phyloP scores from a whole-genome alignment of 2,329 filamentous ascomycete genomes.

The Colletotrichum somersetense region DNA sequence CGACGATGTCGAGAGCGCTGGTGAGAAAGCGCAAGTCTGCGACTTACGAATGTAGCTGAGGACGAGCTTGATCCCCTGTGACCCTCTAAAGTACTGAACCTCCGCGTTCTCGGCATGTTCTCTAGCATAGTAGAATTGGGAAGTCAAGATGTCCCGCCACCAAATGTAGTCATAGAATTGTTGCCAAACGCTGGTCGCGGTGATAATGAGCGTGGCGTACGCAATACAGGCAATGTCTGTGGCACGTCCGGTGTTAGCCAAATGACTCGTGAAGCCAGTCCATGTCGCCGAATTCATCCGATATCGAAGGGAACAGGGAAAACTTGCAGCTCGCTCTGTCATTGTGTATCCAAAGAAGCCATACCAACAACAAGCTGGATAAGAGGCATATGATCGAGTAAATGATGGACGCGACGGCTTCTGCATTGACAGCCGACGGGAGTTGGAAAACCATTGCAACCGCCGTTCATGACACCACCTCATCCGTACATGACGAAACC shows the following conservation, averaged over 20 bases:
- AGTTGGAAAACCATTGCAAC: conserved; percentile 40
- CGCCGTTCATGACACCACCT: conserved; percentile 21
- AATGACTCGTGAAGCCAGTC: not conserved
- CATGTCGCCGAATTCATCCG: not conserved
- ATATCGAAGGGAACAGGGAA: not conserved
- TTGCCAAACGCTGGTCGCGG: conserved; percentile 29
- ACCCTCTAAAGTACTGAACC: conserved; percentile 32
- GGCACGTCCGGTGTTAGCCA: not conserved
- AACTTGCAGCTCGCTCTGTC: conserved; percentile 38
- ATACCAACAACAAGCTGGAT: conserved; percentile 31
- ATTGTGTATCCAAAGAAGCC: conserved; percentile 39
- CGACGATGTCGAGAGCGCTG: too few species aligned
- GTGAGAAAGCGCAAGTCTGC: not conserved
- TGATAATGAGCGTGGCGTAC: conserved; percentile 31
- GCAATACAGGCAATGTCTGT: conserved; percentile 37
- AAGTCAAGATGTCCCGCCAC: conserved; percentile 34
- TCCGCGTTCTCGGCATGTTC: conserved; percentile 31
- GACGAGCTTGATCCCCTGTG: conserved; percentile 36
- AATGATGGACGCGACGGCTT: conserved; percentile 29
- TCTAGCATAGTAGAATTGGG: conserved; percentile 36
- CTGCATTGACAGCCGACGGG: conserved; percentile 32
- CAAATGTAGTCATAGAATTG: conserved; percentile 35
- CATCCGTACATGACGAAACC: conserved; percentile 33
- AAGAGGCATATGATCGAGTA: conserved; percentile 37
- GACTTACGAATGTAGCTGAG: conserved; percentile 32